Percentiles rank a stretch among this genome's conserved stretches.
phyloP scores from a whole-genome alignment of 2,329 filamentous ascomycete species.

The Fusarium sublunatum region DNA sequence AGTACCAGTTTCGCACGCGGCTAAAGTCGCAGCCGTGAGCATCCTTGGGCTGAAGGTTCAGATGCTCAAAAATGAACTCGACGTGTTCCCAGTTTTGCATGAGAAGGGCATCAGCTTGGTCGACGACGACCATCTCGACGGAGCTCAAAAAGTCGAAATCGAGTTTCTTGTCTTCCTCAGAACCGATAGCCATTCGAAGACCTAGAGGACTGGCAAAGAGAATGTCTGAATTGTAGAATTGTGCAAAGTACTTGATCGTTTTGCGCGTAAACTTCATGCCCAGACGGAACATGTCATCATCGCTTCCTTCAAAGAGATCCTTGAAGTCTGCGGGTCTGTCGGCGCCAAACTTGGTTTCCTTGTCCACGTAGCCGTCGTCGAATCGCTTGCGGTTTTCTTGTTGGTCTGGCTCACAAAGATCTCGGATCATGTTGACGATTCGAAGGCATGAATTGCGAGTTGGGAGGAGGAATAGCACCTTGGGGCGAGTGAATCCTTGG shows the following conservation, averaged over 20 bases:
- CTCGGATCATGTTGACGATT: constrained; percentile 80
- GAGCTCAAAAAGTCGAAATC: constrained; percentile 95
- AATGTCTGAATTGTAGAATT: constrained; percentile 97
- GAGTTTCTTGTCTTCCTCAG: constrained; percentile 71
- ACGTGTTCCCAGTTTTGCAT: constrained; percentile 99
- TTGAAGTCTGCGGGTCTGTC: constrained; percentile 88
- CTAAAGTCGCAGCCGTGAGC: constrained; percentile 94
- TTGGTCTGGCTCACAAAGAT: constrained; percentile 83
- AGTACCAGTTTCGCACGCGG: constrained; percentile 89
- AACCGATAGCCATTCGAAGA: constrained; percentile 88
- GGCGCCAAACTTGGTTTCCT: constrained; percentile 71
- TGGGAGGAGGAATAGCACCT: constrained; percentile 89
- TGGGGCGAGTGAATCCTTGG: constrained; percentile 94
- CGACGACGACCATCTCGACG: constrained; percentile 88
- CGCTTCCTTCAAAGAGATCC: constrained; percentile 91
- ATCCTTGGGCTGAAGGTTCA: constrained; percentile 90
- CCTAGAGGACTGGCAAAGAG: constrained; percentile 92
- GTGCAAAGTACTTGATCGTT: constrained; percentile 92
- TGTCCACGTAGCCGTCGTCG: constrained; percentile 80
- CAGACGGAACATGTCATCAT: constrained; percentile 96
- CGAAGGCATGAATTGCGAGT: constrained; percentile 87
- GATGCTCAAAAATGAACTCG: constrained; percentile 88
- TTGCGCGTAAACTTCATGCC: constrained; percentile 98
- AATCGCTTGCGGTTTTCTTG: constrained; percentile 96
- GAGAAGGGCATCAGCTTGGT: constrained; percentile 90